Conservation (phyloP, 805 yeast genomes). For the Komagataella pastoris region DNA sequence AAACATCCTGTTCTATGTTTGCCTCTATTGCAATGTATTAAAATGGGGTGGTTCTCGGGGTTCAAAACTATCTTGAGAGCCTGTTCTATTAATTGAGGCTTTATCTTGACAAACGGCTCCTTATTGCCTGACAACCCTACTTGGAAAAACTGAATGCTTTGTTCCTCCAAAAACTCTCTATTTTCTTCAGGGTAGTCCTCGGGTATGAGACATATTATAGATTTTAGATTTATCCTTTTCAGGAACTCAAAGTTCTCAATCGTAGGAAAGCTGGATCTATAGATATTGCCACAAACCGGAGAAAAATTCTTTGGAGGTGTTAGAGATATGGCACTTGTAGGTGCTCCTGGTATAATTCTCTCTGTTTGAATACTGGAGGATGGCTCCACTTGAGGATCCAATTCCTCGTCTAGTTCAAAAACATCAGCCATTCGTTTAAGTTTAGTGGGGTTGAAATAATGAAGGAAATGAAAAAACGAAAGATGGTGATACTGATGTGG, state of each 20-base stretch:
- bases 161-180: constrained; percentile 40
- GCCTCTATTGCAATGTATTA: constrained; percentile 93
- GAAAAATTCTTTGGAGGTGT: constrained; percentile 89
- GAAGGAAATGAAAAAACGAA: neutral
- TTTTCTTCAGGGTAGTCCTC: constrained; percentile 85
- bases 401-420: neutral
- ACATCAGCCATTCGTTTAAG: neutral
- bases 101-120: constrained; percentile 78
- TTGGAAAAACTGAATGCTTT: constrained; percentile 64
- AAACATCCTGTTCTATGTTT: constrained; percentile 95
- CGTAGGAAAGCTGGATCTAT: constrained; percentile 84
- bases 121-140: constrained; percentile 93
- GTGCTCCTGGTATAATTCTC: constrained; percentile 1
- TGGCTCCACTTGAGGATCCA: neutral
- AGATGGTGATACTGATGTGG: neutral
- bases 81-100: constrained; percentile 52
- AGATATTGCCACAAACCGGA: constrained; percentile 64
- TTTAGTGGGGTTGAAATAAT: neutral
- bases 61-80: constrained; percentile 73
- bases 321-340: constrained; percentile 7
- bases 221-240: constrained; percentile 45
- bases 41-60: constrained; percentile 81
- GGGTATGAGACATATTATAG: constrained; percentile 75
- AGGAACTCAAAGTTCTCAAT: constrained; percentile 70
- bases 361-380: neutral